Evolutionary conservation across 345 rosid genomes (phyloP).

Genomic region (Gossypium anomalum): DNA sequence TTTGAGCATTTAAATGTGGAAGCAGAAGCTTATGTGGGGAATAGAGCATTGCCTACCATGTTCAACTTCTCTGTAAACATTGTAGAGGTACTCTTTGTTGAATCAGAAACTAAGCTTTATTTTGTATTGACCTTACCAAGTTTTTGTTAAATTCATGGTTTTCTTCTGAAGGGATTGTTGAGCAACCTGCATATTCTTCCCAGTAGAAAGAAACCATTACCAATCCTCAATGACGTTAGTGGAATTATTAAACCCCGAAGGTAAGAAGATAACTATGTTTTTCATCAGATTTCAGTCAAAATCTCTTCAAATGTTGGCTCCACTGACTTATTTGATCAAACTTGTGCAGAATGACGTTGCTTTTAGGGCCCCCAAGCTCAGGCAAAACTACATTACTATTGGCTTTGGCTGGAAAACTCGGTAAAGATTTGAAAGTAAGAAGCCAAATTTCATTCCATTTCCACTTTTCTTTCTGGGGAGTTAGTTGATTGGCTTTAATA

Average conservation of each 20-base stretch:
- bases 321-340: conserved; percentile 2
- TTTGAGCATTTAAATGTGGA: conserved; percentile 62
- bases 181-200: neutral
- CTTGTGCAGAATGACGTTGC: conserved; percentile 1
- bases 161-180: neutral
- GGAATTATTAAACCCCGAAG: conserved; percentile 1
- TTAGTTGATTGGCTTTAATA: neutral
- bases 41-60: conserved; percentile 58
- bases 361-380: conserved; percentile 13
- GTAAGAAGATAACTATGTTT: neutral
- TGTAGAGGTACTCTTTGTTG: conserved; percentile 35
- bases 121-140: neutral
- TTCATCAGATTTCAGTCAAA: neutral
- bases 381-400: conserved; percentile 3
- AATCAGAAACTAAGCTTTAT: neutral
- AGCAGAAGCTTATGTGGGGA: conserved; percentile 56
- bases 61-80: conserved; percentile 45
- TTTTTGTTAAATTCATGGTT: neutral
- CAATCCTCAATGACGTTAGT: neutral
- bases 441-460: neutral
- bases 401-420: conserved; percentile 11
- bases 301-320: neutral
- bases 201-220: neutral
- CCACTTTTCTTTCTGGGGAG: neutral
- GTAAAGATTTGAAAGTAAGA: conserved; percentile 13